These are phyloP conservation scores for Balansia obtecta DNA, from an alignment of 2,329 filamentous ascomycete species.

Conservation along the genomic window DNA sequence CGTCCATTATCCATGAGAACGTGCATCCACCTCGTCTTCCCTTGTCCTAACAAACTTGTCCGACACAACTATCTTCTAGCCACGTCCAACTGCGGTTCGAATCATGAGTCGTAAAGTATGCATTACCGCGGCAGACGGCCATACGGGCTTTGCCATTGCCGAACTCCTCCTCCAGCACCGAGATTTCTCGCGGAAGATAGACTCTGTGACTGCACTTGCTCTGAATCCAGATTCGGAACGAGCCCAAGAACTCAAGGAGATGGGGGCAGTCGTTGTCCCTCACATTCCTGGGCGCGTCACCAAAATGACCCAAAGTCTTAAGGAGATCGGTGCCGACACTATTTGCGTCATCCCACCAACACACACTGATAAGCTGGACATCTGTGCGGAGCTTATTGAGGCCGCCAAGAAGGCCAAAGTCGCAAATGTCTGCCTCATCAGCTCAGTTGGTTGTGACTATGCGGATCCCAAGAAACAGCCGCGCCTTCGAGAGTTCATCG, in stretches of 20 bases:
- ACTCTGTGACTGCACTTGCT: conserved; percentile 27
- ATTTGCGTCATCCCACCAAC: conserved; percentile 37
- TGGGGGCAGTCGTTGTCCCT: conserved; percentile 29
- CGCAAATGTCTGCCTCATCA: conserved; percentile 33
- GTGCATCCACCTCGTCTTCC: not conserved
- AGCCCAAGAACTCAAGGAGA: conserved; percentile 26
- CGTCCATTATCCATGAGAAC: not conserved
- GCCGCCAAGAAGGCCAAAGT: conserved; percentile 32
- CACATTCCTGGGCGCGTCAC: conserved; percentile 28
- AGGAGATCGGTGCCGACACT: conserved; percentile 31
- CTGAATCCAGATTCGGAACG: conserved; percentile 25
- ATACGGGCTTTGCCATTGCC: conserved; percentile 37
- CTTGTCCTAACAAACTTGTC: not conserved
- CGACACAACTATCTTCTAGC: not conserved
- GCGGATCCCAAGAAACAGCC: conserved; percentile 36
- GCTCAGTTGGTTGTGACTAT: conserved; percentile 36
- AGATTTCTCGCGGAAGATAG: conserved; percentile 28
- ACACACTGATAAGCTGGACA: conserved; percentile 31
- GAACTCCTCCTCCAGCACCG: conserved; percentile 32
- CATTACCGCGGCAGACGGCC: conserved; percentile 35
- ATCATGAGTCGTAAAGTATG: conserved; percentile 35
- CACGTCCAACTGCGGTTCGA: not conserved
- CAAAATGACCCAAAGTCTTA: conserved; percentile 25
- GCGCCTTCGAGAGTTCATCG: conserved; percentile 35
- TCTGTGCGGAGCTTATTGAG: conserved; percentile 29